Evolutionary conservation across 495 filamentous ascomycete genomes (phyloP), one percentile per base, ranked within the genome.

Genomic region (Penicillium herquei): DNA sequence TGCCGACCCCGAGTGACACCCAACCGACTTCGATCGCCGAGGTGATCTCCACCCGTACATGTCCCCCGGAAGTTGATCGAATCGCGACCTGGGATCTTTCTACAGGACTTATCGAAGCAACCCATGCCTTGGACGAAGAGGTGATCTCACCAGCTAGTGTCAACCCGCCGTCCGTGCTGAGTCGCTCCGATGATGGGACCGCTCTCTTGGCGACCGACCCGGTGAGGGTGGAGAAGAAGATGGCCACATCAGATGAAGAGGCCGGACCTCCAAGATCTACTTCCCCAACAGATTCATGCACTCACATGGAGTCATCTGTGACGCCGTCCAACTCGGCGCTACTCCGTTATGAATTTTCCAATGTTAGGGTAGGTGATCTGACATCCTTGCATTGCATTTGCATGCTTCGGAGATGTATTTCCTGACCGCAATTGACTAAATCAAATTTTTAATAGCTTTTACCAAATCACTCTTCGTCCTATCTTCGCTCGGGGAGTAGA

Each of bases 401-500:
- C 34, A 10, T 10, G 34, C 9, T 13, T 13, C 34, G 34, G 12
- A 37, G 9, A 26, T 9, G 16, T 32, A 37, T 14, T 45, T 31
- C 46, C 34, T 34, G 40, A 42, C 30, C 32, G 12, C 46, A 49
- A 57, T 54, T 62, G 43, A 61, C 55, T 18, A 44, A 46, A 39
- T 21, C 16, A 11, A 2, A 32, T 7, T 21, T 14, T n/a, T 46
- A 17, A 42, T 51, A 78, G 72, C 70, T 79, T 21, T 56, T 76
- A 41, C 79, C 80, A 17, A 79, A 78, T 57, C 72, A 81, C 57
- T 75, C 90, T 3, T 95, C 90, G 7, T 94, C 90, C 6, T 96
- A 87, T 69, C 77, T 99, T 21, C 87, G 91, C 39, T 85, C 92
- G 1, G 92, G 93, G 26, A 95, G 90, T 71, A 89, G 81, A 68